Percentiles rank a stretch among this genome's conserved stretches.
phyloP scores from a whole-genome alignment of 768 basidiomycete species.

The Vishniacozyma victoriae region DNA sequence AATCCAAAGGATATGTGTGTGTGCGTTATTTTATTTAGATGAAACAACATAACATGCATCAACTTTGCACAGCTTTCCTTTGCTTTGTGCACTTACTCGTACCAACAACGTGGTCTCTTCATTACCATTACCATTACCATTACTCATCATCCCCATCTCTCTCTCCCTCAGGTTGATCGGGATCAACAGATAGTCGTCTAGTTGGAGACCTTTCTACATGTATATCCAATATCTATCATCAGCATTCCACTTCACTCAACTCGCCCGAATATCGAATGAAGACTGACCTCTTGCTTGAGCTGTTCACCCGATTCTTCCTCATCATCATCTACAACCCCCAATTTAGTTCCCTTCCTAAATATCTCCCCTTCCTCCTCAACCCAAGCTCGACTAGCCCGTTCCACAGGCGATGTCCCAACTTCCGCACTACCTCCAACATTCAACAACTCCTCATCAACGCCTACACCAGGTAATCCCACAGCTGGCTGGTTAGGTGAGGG shows the following conservation, averaged over 20 bases:
- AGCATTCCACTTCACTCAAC: not conserved
- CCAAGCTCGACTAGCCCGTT: conserved; percentile 53
- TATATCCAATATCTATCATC: conserved; percentile 33
- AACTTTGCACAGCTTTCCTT: too few relatives aligned
- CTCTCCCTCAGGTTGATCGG: too few relatives aligned
- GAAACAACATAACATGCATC: too few relatives aligned
- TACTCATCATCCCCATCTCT: too few relatives aligned
- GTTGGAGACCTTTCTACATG: conserved; percentile 35
- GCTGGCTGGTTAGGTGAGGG: not conserved
- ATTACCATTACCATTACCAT: too few relatives aligned
- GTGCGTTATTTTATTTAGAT: too few relatives aligned
- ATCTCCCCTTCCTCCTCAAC: conserved; percentile 95
- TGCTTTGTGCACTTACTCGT: too few relatives aligned
- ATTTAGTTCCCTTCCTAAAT: conserved; percentile 78
- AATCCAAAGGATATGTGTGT: too few relatives aligned
- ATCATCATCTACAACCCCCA: conserved; percentile 61
- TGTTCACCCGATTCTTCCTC: conserved; percentile 81
- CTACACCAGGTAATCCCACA: too few relatives aligned
- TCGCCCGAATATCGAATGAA: not conserved
- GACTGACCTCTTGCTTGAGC: conserved; percentile 55
- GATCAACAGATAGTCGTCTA: too few relatives aligned
- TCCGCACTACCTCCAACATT: not conserved
- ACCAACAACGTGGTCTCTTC: too few relatives aligned
- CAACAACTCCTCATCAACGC: not conserved
- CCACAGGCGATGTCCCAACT: conserved; percentile 20